Evolutionary conservation across 805 yeast genomes (phyloP).

Genomic region (Starmerella sirachaensis): DNA sequence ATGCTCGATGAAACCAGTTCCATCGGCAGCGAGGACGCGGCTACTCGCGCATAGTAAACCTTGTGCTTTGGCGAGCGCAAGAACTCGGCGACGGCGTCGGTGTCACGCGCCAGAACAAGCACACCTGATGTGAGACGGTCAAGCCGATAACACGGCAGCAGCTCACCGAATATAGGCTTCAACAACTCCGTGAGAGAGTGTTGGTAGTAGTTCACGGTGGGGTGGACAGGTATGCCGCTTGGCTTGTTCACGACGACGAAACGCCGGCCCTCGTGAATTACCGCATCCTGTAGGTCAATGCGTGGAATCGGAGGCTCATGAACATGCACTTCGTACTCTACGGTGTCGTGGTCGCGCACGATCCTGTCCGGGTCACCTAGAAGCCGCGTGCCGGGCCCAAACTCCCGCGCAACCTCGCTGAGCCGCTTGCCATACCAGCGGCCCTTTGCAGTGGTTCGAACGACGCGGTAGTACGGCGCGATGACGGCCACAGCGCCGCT

Average conservation of each 20-base stretch:
- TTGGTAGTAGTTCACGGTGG: constrained; percentile 69
- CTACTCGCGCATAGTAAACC: constrained; percentile 16
- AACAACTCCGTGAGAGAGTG: constrained; percentile 33
- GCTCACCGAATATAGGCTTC: constrained; percentile 10
- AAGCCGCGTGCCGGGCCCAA: constrained; percentile 14
- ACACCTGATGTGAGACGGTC: constrained; percentile 25
- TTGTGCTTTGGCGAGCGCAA: constrained; percentile 4
- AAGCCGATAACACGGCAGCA: constrained; percentile 23
- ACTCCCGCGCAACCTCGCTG: constrained; percentile 16
- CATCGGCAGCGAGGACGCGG: constrained; percentile 1
- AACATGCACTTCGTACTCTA: constrained; percentile 68
- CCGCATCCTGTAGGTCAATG: constrained; percentile 32
- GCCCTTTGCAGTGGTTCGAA: constrained; percentile 21
- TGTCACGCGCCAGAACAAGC: constrained; percentile 18
- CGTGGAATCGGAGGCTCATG: constrained; percentile 77
- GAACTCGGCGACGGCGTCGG: constrained; percentile 12
- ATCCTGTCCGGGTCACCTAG: constrained; percentile 24
- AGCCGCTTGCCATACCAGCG: constrained; percentile 21
- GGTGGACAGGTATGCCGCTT: constrained; percentile 89
- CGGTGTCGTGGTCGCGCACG: constrained; percentile 66
- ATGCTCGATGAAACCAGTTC: background rate
- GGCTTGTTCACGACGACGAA: constrained; percentile 81
- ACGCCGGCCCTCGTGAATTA: constrained; percentile 58
- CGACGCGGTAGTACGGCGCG: constrained; percentile 17
- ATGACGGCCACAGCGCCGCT: too few species aligned